Evolutionary conservation across 2,329 filamentous ascomycete genomes (phyloP).

Genomic region (Pestalotiopsis sp.): DNA sequence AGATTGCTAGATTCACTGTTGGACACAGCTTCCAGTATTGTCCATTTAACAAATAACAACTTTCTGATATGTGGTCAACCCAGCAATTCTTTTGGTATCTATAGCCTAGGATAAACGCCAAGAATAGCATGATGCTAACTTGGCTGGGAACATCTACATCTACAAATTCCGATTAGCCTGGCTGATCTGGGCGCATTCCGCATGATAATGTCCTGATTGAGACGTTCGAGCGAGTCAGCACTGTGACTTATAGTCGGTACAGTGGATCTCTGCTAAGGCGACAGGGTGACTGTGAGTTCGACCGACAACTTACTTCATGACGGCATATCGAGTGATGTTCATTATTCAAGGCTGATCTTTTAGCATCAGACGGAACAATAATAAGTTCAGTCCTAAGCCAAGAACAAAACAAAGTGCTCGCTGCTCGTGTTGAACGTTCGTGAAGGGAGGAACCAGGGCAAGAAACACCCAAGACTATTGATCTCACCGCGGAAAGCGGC

Average conservation of each 20-base stretch:
- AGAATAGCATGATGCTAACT: not conserved
- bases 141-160: not conserved
- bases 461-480: not conserved
- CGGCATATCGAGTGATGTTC: conserved; percentile 7
- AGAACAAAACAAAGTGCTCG: not conserved
- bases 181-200: not conserved
- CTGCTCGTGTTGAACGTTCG: not conserved
- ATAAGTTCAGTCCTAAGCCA: not conserved
- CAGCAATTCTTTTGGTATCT: no score
- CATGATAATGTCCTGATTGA: not conserved
- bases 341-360: not conserved
- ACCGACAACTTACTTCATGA: conserved; percentile 3
- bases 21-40: no score
- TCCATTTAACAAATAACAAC: no score
- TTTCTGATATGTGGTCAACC: no score
- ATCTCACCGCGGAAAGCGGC: not conserved
- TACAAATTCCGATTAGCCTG: not conserved
- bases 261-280: not conserved
- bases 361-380: not conserved
- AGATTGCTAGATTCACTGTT: no score
- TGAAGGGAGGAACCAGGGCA: not conserved
- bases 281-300: not conserved
- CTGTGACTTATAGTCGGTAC: not conserved
- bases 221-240: not conserved
- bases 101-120: not conserved